A percentile compares a stretch with the other conserved stretches of the same genome.
Evolutionary conservation across 208 protist genomes (phyloP).

Genomic region (Leishmania martiniquensis): DNA sequence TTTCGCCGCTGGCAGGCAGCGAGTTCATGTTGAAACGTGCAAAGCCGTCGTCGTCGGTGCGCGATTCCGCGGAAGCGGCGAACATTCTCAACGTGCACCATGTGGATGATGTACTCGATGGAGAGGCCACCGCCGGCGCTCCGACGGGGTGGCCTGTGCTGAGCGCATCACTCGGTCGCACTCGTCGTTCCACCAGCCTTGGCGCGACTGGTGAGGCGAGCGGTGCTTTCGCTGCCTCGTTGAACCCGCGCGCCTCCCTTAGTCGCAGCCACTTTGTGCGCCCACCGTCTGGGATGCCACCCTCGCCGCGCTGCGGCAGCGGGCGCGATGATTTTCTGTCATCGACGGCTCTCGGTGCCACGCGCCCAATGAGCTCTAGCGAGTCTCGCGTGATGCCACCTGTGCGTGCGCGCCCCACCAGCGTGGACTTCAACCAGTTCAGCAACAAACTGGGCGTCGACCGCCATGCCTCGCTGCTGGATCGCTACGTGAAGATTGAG

Average conservation of each 20-base stretch:
- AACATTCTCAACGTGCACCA: conserved; percentile 3
- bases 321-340: conserved; percentile 29
- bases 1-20: neutral
- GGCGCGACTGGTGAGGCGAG: conserved; percentile 32
- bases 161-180: conserved; percentile 6
- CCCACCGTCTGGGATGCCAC: conserved; percentile 36
- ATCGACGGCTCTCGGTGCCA: conserved; percentile 14
- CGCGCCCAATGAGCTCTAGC: conserved; percentile 34
- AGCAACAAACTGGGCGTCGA: conserved; percentile 65
- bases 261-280: conserved; percentile 53
- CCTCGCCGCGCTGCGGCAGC: conserved; percentile 33
- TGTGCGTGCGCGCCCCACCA: conserved; percentile 45
- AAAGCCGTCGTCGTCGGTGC: conserved; percentile 14
- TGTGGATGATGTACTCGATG: neutral
- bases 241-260: conserved; percentile 34
- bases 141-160: conserved; percentile 7
- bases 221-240: conserved; percentile 19
- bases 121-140: neutral
- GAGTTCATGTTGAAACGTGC: neutral
- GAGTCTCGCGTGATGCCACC: conserved; percentile 33
- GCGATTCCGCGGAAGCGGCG: neutral
- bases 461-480: conserved; percentile 67
- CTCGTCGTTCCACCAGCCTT: conserved; percentile 23
- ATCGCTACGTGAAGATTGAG: conserved; percentile 89
- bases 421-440: conserved; percentile 76